Base-by-base conservation (phyloP, 2,329 filamentous ascomycete genomes). In the Annulohypoxylon truncatum region DNA sequence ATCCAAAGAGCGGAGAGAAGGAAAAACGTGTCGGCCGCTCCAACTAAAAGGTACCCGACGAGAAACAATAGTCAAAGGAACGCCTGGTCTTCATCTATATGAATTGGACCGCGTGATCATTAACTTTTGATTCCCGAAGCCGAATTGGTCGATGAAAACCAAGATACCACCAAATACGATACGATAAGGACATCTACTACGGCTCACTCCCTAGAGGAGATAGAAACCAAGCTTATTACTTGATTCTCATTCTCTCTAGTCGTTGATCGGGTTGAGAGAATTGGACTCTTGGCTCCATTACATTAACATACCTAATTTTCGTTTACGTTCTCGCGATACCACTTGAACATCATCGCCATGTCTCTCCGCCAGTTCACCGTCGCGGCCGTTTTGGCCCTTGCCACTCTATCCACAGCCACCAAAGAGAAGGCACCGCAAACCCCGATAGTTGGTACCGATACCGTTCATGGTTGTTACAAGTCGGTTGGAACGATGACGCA, bases 381-480 rank as follows among this genome's bases (percentile, higher is more conserved):
- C 18, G 61, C 68, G 53, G 75, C 73, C 64, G 46, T 76, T 3
- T 35, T 77, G 71, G 73, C 73, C 54, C 13, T 74, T 4, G 66
- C 68, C n/a, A 64, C 73, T 1, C 35, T 77, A 5, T 47, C 70
- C 10, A 56, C 51, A 22, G 72, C 74, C 8, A 55, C 48, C 10
- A 61, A 61, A 22, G 66, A 86, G 69, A 71, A 70, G 31, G 79
- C 84, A 6, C 75, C 79, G 0, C 55, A 71, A n/a, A 53, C 72
- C 1, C 82, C 85, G 0, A 69, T 74, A 3, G 68, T 76, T 4
- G 77, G 78, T n/a, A 73, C 77, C 7, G 70, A 77, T 44, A 82
- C 80, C 1, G 80, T 82, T 1, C 83, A 86, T 20, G 86, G 86
- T 15, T 89, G 86, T 74, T 89, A 78, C 75, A 78, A 75, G 3